These are phyloP conservation scores for Hyphopichia pseudoburtonii DNA, from an alignment of 1,139 yeast genomes.

Conservation along the genomic window DNA sequence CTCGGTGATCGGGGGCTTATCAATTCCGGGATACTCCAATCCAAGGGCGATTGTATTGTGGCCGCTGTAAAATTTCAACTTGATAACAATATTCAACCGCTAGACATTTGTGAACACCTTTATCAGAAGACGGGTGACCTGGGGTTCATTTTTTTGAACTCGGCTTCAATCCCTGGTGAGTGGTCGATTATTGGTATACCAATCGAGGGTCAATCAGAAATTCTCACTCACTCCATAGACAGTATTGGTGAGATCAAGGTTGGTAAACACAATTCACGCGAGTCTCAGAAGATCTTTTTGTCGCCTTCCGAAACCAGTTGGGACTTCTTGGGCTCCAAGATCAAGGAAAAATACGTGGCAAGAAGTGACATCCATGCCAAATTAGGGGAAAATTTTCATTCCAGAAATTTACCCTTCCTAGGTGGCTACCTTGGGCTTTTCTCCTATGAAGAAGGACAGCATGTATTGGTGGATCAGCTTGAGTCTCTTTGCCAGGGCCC, in stretches of 20 bases:
- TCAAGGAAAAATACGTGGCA: conserved; percentile 21
- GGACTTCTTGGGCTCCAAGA: conserved; percentile 23
- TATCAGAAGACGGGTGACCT: conserved; percentile 12
- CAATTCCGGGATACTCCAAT: too few relatives aligned
- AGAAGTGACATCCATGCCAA: conserved; percentile 17
- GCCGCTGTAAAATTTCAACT: conserved; percentile 15
- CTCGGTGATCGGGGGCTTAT: too few relatives aligned
- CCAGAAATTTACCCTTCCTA: conserved; percentile 61
- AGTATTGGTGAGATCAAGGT: conserved; percentile 20
- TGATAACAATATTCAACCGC: conserved; percentile 19
- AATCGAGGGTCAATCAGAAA: conserved; percentile 46
- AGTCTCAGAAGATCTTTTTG: conserved; percentile 9
- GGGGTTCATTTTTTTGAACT: conserved; percentile 63
- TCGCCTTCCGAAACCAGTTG: conserved; percentile 17
- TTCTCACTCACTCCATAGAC: conserved; percentile 66
- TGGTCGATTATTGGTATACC: conserved; percentile 88
- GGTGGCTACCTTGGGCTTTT: conserved; percentile 89
- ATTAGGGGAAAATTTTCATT: conserved; percentile 9
- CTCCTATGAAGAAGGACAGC: conserved; percentile 81
- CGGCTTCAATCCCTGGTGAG: conserved; percentile 78
- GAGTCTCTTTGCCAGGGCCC: conserved; percentile 26
- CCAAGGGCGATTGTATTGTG: not conserved
- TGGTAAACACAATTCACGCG: conserved; percentile 14
- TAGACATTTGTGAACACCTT: conserved; percentile 53
- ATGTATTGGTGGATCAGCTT: conserved; percentile 33